Evolutionary conservation across 225 moss, liverwort and hornwort species (phyloP).

Genomic region (Ulota crispa): DNA sequence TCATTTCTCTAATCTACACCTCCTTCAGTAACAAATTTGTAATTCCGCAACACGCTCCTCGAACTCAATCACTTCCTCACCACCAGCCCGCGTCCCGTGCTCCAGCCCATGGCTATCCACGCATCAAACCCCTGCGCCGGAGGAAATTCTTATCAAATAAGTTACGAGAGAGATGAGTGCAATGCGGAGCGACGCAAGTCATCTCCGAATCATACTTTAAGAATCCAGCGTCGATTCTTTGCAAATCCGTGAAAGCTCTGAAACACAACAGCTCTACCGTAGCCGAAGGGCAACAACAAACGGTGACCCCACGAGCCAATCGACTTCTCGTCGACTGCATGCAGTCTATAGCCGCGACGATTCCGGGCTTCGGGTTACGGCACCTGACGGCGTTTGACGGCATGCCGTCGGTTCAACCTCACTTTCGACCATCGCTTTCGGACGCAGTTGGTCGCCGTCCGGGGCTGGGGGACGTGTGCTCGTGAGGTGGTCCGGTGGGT

Average conservation of each 20-base stretch:
- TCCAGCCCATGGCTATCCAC: slow-evolving; percentile 6
- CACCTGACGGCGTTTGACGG: background rate
- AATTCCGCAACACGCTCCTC: background rate
- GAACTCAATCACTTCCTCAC: background rate
- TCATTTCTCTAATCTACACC: background rate
- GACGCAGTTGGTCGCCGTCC: slow-evolving; percentile 4
- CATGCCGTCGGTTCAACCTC: background rate
- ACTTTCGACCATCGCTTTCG: background rate
- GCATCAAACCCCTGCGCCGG: background rate
- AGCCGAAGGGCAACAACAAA: background rate
- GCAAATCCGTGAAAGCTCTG: slow-evolving; percentile 7
- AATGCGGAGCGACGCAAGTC: background rate
- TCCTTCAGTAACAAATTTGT: background rate
- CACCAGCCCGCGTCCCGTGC: background rate
- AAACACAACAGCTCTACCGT: background rate
- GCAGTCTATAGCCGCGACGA: background rate
- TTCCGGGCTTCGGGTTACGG: background rate
- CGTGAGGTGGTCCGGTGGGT: background rate
- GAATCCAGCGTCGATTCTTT: slow-evolving; percentile 18
- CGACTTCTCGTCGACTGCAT: background rate
- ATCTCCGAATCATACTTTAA: background rate
- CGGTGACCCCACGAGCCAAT: slow-evolving; percentile 23
- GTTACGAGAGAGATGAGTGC: background rate
- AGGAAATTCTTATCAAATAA: background rate
- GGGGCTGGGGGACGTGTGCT: background rate